Evolutionary conservation across 2,329 filamentous ascomycete genomes (phyloP), one percentile per base, ranked within the genome.

Genomic region (Xylaria polymorpha): DNA sequence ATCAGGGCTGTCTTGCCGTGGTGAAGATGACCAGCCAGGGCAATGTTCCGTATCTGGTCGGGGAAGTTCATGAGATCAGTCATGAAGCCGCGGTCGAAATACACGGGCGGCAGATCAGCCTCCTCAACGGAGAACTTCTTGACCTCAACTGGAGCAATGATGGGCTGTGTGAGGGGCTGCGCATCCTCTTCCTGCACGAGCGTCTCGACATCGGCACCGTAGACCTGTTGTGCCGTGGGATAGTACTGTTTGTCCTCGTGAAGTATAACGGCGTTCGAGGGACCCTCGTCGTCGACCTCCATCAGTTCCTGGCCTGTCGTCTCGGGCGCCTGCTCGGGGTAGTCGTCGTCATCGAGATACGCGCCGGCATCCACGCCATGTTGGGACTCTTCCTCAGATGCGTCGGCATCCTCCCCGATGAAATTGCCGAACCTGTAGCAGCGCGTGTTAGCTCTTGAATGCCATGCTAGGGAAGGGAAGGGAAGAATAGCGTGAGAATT

Each of bases 221-320:
- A 99, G 50, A 97, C 91, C 81, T 99, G 96, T 78, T 95, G 91
- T 66, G 96, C 96, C n/a, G 94, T 97, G 37, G 96, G 96, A 79
- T 99, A 99, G 82, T 99, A 99, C 80, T 98, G 96, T 81, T 99
- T 99, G 83, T 99, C 96, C 85, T 99, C 96, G 83, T 99, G 96
- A 55, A 99, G 88, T 67, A 99, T 88, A n/a, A 99, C 94, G 61
- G 96, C 95, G 80, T 98, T 99, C 5, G 94, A 98, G 3, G 95
- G 93, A 15, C 92, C 94, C 58, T 94, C 91, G 80, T 94, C 89
- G 79, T 98, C 95, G 51, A 98, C 84, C 77, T 98, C 93, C 95
- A 99, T 98, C 75, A 96, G 84, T 82, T 97, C 92, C 79, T 97
- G 91, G 55, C 92, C 91, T 44, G 90, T 86, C 48, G 82, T 84